Conservation (phyloP, 2,329 filamentous ascomycete genomes). For the Blastomyces silverae region DNA sequence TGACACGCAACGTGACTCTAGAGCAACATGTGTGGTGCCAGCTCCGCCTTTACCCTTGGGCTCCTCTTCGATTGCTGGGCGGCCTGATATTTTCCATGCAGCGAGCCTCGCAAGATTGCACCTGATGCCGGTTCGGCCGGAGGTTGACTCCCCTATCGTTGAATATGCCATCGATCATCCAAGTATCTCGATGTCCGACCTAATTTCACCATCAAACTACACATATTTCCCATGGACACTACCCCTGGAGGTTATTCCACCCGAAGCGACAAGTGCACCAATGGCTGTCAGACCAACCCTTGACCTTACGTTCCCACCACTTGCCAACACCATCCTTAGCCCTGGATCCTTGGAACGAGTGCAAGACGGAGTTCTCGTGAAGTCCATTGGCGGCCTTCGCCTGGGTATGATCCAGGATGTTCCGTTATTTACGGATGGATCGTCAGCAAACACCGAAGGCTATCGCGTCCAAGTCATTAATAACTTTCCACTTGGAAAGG, state of each 20-base stretch:
- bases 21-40: constrained; percentile 55
- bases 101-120: constrained; percentile 78
- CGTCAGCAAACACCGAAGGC: constrained; percentile 27
- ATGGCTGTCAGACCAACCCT: constrained; percentile 66
- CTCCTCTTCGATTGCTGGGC: constrained; percentile 70
- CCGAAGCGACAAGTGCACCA: constrained; percentile 67
- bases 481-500: constrained; percentile 71
- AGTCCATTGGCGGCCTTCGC: constrained; percentile 54
- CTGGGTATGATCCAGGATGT: constrained; percentile 46
- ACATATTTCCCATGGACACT: constrained; percentile 92
- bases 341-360: constrained; percentile 51
- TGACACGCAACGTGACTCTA: constrained; percentile 21
- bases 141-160: constrained; percentile 52
- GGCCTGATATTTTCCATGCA: constrained; percentile 79
- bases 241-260: constrained; percentile 64
- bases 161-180: constrained; percentile 51
- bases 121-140: constrained; percentile 55
- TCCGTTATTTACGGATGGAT: constrained; percentile 27
- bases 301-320: constrained; percentile 58
- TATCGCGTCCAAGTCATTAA: constrained; percentile 68
- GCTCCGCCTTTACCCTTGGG: constrained; percentile 57
- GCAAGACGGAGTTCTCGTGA: constrained; percentile 53
- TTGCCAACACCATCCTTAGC: constrained; percentile 45
- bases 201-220: constrained; percentile 63
- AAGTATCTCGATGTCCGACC: constrained; percentile 50